Evolutionary conservation across 179 eudicot genomes (phyloP).

Genomic region (Beta lomatogona): DNA sequence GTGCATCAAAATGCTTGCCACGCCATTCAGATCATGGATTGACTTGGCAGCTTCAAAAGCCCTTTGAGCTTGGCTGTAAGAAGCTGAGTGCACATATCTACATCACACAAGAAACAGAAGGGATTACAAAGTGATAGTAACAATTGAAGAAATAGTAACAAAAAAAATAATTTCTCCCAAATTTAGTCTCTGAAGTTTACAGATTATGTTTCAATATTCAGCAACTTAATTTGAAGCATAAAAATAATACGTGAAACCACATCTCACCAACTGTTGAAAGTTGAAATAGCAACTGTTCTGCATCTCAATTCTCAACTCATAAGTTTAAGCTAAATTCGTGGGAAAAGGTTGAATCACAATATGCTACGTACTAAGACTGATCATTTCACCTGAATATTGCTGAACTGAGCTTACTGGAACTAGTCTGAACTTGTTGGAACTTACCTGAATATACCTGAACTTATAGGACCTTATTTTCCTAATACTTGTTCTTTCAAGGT

Average conservation of each 20-base stretch:
- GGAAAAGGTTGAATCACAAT: not conserved
- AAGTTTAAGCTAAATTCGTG: not conserved
- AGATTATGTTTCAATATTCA: not conserved
- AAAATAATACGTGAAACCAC: not conserved
- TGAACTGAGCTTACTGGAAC: no score
- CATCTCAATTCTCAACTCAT: not conserved
- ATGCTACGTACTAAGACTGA: no score
- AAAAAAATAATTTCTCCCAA: not conserved
- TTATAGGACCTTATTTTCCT: no score
- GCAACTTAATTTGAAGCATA: conserved; percentile 6
- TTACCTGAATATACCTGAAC: no score
- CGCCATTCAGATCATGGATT: conserved; percentile 77
- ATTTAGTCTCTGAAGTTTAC: not conserved
- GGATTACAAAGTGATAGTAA: not conserved
- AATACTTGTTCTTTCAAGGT: no score
- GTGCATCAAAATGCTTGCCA: conserved; percentile 67
- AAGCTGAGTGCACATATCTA: conserved; percentile 78
- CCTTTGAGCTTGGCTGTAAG: conserved; percentile 73
- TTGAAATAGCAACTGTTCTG: not conserved
- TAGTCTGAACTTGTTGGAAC: no score
- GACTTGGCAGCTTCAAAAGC: conserved; percentile 81
- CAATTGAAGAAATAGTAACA: not conserved
- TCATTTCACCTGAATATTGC: no score
- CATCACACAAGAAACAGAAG: conserved; percentile 23
- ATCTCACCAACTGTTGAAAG: not conserved